Evolutionary conservation across 2,329 filamentous ascomycete species (phyloP), one percentile per base, ranked within the genome.

Genomic region (Zalaria obscura): DNA sequence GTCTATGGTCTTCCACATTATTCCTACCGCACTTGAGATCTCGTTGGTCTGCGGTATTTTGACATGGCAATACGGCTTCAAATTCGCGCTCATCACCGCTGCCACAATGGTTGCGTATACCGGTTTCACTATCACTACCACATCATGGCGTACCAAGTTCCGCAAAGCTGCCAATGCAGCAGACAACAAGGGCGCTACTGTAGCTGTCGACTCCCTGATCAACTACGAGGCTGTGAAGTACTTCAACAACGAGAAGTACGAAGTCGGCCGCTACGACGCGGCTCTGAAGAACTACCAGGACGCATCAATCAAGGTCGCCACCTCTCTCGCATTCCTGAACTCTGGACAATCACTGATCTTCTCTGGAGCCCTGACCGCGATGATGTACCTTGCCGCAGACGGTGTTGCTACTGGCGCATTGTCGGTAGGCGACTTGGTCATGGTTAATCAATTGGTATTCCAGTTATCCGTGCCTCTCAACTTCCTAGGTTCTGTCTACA

Each of bases 361-460:
- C 65, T 95, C 89, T 1, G 81, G 81, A 31, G 88, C 91, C 0
- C 67, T 98, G 47, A 95, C 91, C 0, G 82, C 76, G 27, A 98
- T 98, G 89, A 98, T 98, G 91, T 96, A 93, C 58, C 74, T 96
- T 43, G 91, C 88, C 4, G 86, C 86, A 25, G 78, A 89, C 53
- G 93, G 93, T 31, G 87, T 98, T 1, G 86, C 85, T 1, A 70
- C 67, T 3, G 89, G 89, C 9, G 67, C 70, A 4, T 65, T 98
- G 53, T 95, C 89, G 0, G 88, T 98, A 9, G 91, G 91, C 44
- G 93, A 98, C 58, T 71, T 98, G 28, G 91, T 98, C 57, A 93
- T 98, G 85, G 86, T 98, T 51, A 98, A 98, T 61, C 91, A 96
- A 67, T 78, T 98, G 11, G 88, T 98, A 45, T 98, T 98, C 65